Conservation (phyloP, 148 eudicot species). For the Nepenthes gracilis region DNA sequence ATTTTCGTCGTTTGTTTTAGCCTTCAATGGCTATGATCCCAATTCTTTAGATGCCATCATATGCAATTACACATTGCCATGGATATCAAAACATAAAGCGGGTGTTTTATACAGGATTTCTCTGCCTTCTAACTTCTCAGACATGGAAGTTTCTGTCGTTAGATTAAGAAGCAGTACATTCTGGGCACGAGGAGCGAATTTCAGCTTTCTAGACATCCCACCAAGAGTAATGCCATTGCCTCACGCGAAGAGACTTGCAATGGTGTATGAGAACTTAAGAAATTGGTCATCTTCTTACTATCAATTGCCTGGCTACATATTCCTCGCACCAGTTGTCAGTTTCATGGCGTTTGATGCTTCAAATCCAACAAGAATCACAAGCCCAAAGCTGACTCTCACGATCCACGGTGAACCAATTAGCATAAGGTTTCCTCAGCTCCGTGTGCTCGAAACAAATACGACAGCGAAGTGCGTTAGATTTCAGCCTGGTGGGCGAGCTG, state of each 20-base stretch:
- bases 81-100: constrained; percentile 21
- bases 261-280: constrained; percentile 55
- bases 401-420: constrained; percentile 20
- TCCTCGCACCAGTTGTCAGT: constrained; percentile 47
- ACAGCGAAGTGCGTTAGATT: constrained; percentile 42
- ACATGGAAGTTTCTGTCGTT: constrained; percentile 35
- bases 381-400: constrained; percentile 15
- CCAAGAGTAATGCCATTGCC: constrained; percentile 30
- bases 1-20: constrained; percentile 4
- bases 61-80: constrained; percentile 16
- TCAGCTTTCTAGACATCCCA: constrained; percentile 43
- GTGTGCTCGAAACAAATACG: constrained; percentile 1
- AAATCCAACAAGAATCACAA: not conserved
- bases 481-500: constrained; percentile 23
- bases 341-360: constrained; percentile 34
- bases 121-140: constrained; percentile 50
- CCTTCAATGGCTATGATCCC: constrained; percentile 5
- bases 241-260: constrained; percentile 33
- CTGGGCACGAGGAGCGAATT: constrained; percentile 35
- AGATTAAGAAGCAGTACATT: constrained; percentile 34
- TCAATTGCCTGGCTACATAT: constrained; percentile 36
- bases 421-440: constrained; percentile 32
- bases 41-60: constrained; percentile 35
- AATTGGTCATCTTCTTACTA: constrained; percentile 54
- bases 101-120: constrained; percentile 44